These are phyloP conservation scores for Sphaerostilbella broomeana DNA, from an alignment of 2,329 filamentous ascomycete species.

Conservation along the genomic window DNA sequence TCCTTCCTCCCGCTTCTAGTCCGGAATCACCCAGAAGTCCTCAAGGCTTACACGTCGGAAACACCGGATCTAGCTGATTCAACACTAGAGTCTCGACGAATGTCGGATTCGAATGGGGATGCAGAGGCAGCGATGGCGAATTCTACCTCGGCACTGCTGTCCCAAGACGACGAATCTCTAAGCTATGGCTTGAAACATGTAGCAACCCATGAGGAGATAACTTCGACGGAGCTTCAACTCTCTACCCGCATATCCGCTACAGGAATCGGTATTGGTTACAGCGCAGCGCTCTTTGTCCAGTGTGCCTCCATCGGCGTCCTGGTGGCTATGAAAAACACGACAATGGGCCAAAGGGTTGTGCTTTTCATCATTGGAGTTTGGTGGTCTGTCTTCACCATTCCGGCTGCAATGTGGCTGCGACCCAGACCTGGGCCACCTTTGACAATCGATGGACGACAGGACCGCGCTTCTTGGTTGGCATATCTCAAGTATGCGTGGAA, in stretches of 20 bases:
- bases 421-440: conserved; percentile 83
- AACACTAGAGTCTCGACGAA: conserved; percentile 28
- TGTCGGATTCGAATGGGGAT: conserved; percentile 27
- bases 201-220: conserved; percentile 41
- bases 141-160: conserved; percentile 43
- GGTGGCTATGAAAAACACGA: conserved; percentile 65
- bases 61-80: conserved; percentile 28
- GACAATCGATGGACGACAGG: conserved; percentile 33
- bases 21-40: conserved; percentile 63
- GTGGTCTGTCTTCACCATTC: conserved; percentile 91
- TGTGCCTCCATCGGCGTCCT: conserved; percentile 73
- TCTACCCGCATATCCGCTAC: conserved; percentile 88
- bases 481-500: conserved; percentile 84
- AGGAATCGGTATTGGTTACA: conserved; percentile 91
- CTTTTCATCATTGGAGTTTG: conserved; percentile 81
- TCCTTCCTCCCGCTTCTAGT: conserved; percentile 91
- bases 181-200: conserved; percentile 30
- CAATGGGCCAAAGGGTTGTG: conserved; percentile 79
- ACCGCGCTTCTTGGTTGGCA: conserved; percentile 46
- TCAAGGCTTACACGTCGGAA: conserved; percentile 21
- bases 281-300: conserved; percentile 78
- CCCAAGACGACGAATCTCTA: conserved; percentile 19
- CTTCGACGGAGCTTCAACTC: conserved; percentile 65
- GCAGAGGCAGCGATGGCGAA: conserved; percentile 27
- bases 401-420: conserved; percentile 79